Evolutionary conservation across 495 filamentous ascomycete genomes (phyloP).

Genomic region (Neurospora africana): DNA sequence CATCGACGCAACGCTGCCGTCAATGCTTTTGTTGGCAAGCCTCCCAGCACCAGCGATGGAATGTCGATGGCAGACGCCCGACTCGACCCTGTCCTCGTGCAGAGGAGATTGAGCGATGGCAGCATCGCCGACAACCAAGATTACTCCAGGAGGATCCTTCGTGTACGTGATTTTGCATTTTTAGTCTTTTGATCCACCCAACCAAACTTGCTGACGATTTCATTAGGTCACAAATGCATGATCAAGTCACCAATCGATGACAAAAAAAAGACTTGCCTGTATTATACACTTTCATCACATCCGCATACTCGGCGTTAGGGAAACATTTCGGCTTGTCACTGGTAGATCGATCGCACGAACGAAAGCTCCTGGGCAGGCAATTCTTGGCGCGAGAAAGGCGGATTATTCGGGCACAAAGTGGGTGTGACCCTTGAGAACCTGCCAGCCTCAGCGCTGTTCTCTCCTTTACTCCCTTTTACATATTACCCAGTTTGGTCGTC

Average conservation of each 20-base stretch:
- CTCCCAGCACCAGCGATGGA: slow-evolving; percentile 42
- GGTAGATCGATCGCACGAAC: slow-evolving; percentile 31
- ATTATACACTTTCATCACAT: slow-evolving; percentile 32
- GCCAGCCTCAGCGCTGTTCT: slow-evolving; percentile 31
- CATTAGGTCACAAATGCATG: slow-evolving; percentile 47
- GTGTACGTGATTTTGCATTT: slow-evolving; percentile 44
- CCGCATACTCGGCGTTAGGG: slow-evolving; percentile 45
- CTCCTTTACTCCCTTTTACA: slow-evolving; percentile 28
- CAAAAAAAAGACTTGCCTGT: slow-evolving; percentile 34
- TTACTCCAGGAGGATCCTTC: slow-evolving; percentile 90
- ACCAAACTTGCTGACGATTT: slow-evolving; percentile 16
- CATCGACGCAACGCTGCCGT: slow-evolving; percentile 65
- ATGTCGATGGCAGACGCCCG: slow-evolving; percentile 67
- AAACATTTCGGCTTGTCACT: slow-evolving; percentile 29
- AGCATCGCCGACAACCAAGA: slow-evolving; percentile 98
- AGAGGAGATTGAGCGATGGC: slow-evolving; percentile 84
- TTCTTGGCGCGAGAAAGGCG: slow-evolving; percentile 27
- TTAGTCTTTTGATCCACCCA: neutral
- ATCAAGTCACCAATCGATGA: slow-evolving; percentile 29
- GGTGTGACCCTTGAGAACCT: slow-evolving; percentile 18
- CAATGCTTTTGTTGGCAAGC: slow-evolving; percentile 56
- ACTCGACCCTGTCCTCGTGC: slow-evolving; percentile 79
- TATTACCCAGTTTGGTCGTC: neutral
- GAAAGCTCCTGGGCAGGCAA: slow-evolving; percentile 19
- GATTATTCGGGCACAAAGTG: slow-evolving; percentile 21